A percentile compares a stretch with the other conserved stretches of the same genome.
Conservation (phyloP, 1,284 basidiomycete genomes). For the Pseudozyma tsukubaensis region DNA sequence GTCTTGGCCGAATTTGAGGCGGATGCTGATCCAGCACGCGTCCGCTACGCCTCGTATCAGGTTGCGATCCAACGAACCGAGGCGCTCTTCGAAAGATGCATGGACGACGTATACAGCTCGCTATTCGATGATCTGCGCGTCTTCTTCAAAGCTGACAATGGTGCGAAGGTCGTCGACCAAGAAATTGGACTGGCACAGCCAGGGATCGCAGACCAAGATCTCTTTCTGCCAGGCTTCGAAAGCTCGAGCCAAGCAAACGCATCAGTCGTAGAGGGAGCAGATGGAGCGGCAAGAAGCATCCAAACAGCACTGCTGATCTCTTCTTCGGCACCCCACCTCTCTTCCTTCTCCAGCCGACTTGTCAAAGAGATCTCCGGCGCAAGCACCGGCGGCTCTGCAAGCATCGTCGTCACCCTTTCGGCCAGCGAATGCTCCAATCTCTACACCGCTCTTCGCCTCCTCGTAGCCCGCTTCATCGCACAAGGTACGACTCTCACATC, state of each 20-base stretch:
- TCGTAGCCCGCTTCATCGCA: constrained; percentile 49
- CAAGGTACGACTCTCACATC: constrained; percentile 18
- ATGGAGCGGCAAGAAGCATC: constrained; percentile 29
- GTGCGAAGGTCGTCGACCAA: neutral
- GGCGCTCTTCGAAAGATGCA: constrained; percentile 33
- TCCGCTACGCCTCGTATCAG: constrained; percentile 37
- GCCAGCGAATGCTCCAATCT: constrained; percentile 45
- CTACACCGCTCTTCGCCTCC: constrained; percentile 36
- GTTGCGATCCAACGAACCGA: constrained; percentile 36
- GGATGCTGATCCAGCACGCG: constrained; percentile 31
- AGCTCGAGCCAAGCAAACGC: constrained; percentile 2
- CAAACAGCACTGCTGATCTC: constrained; percentile 47
- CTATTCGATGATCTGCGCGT: constrained; percentile 31
- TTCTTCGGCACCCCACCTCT: constrained; percentile 35
- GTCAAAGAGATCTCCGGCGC: constrained; percentile 35
- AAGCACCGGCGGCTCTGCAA: constrained; percentile 1
- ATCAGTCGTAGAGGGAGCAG: neutral
- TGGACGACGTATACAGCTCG: constrained; percentile 32
- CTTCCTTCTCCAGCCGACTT: constrained; percentile 39
- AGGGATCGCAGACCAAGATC: constrained; percentile 15
- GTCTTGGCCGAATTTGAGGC: constrained; percentile 40
- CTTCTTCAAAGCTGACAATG: constrained; percentile 23
- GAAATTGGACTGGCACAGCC: neutral
- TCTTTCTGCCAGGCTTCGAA: constrained; percentile 46
- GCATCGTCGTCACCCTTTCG: constrained; percentile 46